phyloP scores from a whole-genome alignment of 1,284 basidiomycete genomes.

The Pseudozyma sp. region DNA sequence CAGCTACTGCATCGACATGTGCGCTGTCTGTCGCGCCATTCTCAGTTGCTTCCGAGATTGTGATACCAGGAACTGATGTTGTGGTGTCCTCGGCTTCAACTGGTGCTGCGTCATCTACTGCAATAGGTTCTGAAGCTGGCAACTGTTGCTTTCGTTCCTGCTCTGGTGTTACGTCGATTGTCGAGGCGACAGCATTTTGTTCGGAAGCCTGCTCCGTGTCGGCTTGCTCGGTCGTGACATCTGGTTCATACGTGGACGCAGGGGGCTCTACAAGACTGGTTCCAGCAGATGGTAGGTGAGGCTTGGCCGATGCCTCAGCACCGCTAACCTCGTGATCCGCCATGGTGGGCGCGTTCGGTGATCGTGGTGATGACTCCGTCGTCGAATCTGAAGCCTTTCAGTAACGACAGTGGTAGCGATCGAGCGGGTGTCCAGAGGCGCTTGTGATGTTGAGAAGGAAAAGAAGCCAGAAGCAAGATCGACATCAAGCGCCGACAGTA shows the following conservation, averaged over 20 bases:
- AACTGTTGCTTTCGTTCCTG: slow-evolving; percentile 9
- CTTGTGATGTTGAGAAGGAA: no score
- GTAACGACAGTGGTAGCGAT: no score
- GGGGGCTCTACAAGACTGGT: slow-evolving; percentile 38
- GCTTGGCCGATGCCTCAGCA: slow-evolving; percentile 30
- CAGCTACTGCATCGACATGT: background rate
- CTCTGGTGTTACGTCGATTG: background rate
- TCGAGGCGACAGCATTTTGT: background rate
- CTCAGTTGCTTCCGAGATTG: slow-evolving; percentile 21
- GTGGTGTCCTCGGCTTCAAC: background rate
- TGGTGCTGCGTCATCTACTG: slow-evolving; percentile 5
- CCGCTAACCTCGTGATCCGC: slow-evolving; percentile 27
- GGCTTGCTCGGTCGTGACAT: background rate
- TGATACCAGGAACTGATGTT: slow-evolving; percentile 19
- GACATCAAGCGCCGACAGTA: no score
- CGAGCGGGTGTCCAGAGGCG: no score
- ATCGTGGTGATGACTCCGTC: no score
- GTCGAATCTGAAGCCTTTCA: no score
- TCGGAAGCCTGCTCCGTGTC: background rate
- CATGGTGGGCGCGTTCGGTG: slow-evolving; percentile 26
- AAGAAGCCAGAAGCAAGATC: no score
- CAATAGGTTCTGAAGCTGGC: slow-evolving; percentile 22
- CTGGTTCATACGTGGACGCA: slow-evolving; percentile 1
- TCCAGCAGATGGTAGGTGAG: slow-evolving; percentile 36
- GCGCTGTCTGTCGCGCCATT: background rate